Evolutionary conservation across 352 stramenopile species (phyloP), one percentile per base, ranked within the genome.

Genomic region (Globisporangium ultimum): DNA sequence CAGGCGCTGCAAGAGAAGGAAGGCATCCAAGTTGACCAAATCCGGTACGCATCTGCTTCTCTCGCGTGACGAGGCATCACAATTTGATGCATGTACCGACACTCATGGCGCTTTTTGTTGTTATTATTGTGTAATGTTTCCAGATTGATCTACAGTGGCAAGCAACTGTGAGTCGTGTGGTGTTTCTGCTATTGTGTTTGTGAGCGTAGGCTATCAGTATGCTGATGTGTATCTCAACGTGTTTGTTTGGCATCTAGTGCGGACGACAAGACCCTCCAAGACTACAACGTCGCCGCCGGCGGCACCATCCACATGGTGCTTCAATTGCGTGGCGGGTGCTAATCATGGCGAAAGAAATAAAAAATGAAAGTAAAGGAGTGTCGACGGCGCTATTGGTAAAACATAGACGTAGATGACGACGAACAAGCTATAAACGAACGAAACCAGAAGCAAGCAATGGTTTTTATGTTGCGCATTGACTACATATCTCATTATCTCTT

Each of bases 271-370:
- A 98, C 90, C 36, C 74, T 99, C 42, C 91, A 97, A 61, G 92
- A 97, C 57, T 99, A 99, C 79, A 98, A 98, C 68, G 97, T 99
- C 45, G 84, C 76, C 46, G 95, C 96, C 18, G 97, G 97, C 34
- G 96, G 92, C 53, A 98, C 96, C 40, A 98, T 99, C 78, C 96
- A 99, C 80, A 99, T 99, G 96, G 96, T 99, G 18, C 82, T 99
- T 60, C 96, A 99, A 76, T 81, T 99, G 65, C 92, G 97, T 69
- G 97, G 97, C 43, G 96, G 96, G 18, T 82, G 66, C 68, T 90
- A 87, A 66, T 49, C 8, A 24, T 46, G 15, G 42, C 14, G 45
- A 40, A 1, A n/a, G 11, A 34, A 41, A 49, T 11, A 36, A 36
- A 36, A 10, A 36, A 36, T 9, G 9, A 36, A 10, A 36, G 28